These are phyloP conservation scores for Penicillium simplicissimum DNA, from an alignment of 495 filamentous ascomycete genomes.

Conservation along the genomic window DNA sequence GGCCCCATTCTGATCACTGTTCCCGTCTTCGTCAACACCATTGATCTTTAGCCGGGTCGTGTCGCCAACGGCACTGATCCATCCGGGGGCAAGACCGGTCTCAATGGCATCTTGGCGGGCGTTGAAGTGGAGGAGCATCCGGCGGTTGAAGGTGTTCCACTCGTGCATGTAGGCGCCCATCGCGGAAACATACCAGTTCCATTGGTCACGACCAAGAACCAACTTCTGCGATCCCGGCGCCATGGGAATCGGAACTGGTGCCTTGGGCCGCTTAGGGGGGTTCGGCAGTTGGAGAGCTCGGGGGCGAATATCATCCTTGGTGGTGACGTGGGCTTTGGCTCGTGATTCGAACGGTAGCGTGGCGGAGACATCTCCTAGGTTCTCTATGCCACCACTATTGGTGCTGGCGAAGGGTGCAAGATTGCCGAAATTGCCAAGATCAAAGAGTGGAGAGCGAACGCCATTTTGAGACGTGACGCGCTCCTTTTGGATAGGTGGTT, in stretches of 20 bases:
- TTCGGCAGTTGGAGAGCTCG: slow-evolving; percentile 57
- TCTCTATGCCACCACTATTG: slow-evolving; percentile 56
- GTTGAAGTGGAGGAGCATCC: slow-evolving; percentile 67
- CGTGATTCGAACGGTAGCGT: slow-evolving; percentile 74
- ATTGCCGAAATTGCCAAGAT: slow-evolving; percentile 65
- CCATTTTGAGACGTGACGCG: slow-evolving; percentile 39
- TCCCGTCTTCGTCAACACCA: slow-evolving; percentile 20
- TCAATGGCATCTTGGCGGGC: slow-evolving; percentile 58
- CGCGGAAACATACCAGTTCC: slow-evolving; percentile 58
- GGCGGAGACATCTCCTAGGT: slow-evolving; percentile 64
- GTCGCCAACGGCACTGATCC: slow-evolving; percentile 59
- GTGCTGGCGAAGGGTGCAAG: slow-evolving; percentile 63
- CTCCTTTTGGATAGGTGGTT: slow-evolving; percentile 29
- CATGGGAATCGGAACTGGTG: slow-evolving; percentile 25
- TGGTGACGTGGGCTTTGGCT: slow-evolving; percentile 38
- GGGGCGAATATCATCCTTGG: slow-evolving; percentile 31
- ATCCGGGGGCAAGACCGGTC: slow-evolving; percentile 50
- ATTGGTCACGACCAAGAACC: slow-evolving; percentile 46
- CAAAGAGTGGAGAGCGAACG: slow-evolving; percentile 30
- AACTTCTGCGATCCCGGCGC: slow-evolving; percentile 27
- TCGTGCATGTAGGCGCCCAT: slow-evolving; percentile 70
- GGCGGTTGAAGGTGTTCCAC: slow-evolving; percentile 65
- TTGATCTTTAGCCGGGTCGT: slow-evolving; percentile 33
- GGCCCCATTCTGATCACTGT: slow-evolving; percentile 13
- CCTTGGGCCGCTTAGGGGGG: slow-evolving; percentile 58